These are phyloP conservation scores for Cymbopogon citratus DNA, from an alignment of 176 grass and related monocot genomes.

Conservation along the genomic window DNA sequence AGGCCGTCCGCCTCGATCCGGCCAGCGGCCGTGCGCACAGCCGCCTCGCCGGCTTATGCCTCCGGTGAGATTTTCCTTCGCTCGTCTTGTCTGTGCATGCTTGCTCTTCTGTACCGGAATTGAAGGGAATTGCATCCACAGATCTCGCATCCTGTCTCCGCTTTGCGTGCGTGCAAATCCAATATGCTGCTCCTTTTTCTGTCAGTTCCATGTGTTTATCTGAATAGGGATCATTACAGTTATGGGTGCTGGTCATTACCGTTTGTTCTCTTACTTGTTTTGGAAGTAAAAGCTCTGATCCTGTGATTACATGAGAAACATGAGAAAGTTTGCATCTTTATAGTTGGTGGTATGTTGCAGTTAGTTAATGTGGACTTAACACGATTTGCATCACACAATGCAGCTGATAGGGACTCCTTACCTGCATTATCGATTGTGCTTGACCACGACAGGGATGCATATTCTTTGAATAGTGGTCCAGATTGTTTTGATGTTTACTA, in stretches of 20 bases:
- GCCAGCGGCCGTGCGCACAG: slow-evolving; percentile 45
- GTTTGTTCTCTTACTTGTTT: neutral
- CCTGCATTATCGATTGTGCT: slow-evolving; percentile 9
- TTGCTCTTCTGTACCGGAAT: neutral
- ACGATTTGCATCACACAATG: slow-evolving; percentile 4
- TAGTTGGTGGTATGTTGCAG: slow-evolving; percentile 17
- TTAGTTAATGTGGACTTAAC: slow-evolving; percentile 10
- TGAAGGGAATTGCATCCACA: neutral
- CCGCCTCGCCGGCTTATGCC: slow-evolving; percentile 42
- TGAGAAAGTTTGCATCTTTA: slow-evolving; percentile 7
- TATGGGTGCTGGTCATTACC: neutral
- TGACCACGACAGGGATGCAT: neutral
- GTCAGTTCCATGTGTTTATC: slow-evolving; percentile 7
- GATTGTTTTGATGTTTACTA: neutral
- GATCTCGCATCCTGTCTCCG: slow-evolving; percentile 21
- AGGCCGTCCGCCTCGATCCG: slow-evolving; percentile 53
- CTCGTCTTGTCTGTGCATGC: neutral
- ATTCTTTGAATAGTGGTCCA: neutral
- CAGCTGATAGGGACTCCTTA: neutral
- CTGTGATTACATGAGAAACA: slow-evolving; percentile 17
- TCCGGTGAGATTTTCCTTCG: slow-evolving; percentile 40
- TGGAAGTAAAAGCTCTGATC: slow-evolving; percentile 20
- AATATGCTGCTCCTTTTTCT: neutral
- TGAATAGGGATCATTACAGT: slow-evolving; percentile 16
- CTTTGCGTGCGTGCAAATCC: slow-evolving; percentile 22